These are phyloP conservation scores for Prunus dulcis DNA, from an alignment of 306 rosid species.

Conservation along the genomic window DNA sequence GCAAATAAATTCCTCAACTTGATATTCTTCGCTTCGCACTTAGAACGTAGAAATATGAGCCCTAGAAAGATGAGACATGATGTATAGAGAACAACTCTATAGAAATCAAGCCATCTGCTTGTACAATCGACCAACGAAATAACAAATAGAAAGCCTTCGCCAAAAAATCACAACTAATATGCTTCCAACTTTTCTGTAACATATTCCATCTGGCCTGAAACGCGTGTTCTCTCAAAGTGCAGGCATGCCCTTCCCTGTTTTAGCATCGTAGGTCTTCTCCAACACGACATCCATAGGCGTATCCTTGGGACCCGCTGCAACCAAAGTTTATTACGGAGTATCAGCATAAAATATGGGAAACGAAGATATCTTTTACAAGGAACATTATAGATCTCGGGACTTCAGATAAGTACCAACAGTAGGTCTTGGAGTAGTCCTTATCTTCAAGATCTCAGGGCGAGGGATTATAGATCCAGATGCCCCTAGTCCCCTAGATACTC, in stretches of 20 bases:
- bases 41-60: no score
- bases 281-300: constrained; percentile 69
- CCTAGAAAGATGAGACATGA: no score
- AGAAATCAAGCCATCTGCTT: not conserved
- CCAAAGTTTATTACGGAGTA: constrained; percentile 2
- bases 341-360: not conserved
- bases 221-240: constrained; percentile 43
- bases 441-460: constrained; percentile 88
- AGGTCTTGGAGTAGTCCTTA: constrained; percentile 84
- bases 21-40: no score
- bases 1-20: no score
- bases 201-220: not conserved
- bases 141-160: not conserved
- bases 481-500: constrained; percentile 83
- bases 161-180: not conserved
- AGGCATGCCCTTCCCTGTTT: constrained; percentile 90
- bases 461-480: constrained; percentile 84
- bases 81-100: no score
- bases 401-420: constrained; percentile 50
- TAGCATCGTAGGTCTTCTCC: constrained; percentile 78
- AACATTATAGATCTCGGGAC: not conserved
- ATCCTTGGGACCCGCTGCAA: constrained; percentile 89
- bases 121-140: not conserved
- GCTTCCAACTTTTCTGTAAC: not conserved
- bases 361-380: not conserved